Conservation (phyloP, 306 rosid genomes). For the Inga oerstediana region DNA sequence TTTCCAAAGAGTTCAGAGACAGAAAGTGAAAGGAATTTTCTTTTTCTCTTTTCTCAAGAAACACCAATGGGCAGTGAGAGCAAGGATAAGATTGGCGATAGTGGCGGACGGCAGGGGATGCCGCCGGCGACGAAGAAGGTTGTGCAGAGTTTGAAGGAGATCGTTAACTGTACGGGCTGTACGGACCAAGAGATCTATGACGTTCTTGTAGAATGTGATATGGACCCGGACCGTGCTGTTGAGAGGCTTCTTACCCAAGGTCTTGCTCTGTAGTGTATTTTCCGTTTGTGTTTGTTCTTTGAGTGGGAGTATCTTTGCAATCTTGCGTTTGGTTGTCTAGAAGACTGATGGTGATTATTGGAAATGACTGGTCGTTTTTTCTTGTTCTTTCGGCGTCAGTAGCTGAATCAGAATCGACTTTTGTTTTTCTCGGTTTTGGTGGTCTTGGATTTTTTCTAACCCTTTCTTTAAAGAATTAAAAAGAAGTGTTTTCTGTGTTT, state of each 20-base stretch:
- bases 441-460: background rate
- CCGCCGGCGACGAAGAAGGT: background rate
- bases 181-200: conserved; percentile 17
- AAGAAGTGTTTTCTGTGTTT: background rate
- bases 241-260: conserved; percentile 52
- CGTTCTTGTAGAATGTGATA: conserved; percentile 15
- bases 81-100: background rate
- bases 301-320: background rate
- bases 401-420: background rate
- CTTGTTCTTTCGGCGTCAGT: background rate
- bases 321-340: conserved; percentile 5
- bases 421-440: background rate
- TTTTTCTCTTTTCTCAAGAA: background rate
- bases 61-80: conserved; percentile 21
- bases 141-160: conserved; percentile 28
- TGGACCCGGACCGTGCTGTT: conserved; percentile 20
- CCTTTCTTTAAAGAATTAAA: background rate
- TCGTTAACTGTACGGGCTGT: background rate
- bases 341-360: conserved; percentile 2
- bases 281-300: background rate
- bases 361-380: background rate
- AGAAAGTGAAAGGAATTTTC: background rate
- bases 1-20: background rate
- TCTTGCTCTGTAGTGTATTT: background rate
- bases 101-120: background rate